Conservation (phyloP, 371 early-diverging fungal species). For the Rhizopus microsporus region DNA sequence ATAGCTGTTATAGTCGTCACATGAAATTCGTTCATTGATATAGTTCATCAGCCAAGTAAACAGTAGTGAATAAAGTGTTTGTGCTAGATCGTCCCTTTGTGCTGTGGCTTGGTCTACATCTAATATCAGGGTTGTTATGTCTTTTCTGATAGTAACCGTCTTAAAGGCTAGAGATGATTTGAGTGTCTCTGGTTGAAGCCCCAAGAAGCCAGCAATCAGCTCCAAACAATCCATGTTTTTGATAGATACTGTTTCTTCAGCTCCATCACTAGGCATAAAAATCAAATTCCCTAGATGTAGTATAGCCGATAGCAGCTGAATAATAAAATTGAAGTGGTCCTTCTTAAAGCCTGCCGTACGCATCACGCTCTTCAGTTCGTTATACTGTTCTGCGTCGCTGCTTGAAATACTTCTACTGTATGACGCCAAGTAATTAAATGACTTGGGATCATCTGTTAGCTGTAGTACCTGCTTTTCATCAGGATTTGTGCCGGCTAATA, state of each 20-base stretch:
- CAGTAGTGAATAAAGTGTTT: constrained; percentile 22
- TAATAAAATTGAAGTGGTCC: constrained; percentile 71
- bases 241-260: constrained; percentile 50
- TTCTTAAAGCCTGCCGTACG: constrained; percentile 79
- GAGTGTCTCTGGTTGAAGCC: constrained; percentile 64
- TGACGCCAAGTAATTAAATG: constrained; percentile 19
- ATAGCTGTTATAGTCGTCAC: constrained; percentile 62
- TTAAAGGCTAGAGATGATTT: constrained; percentile 38
- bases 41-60: constrained; percentile 30
- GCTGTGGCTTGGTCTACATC: constrained; percentile 49
- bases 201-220: constrained; percentile 72
- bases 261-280: constrained; percentile 51
- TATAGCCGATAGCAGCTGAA: constrained; percentile 67
- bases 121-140: constrained; percentile 53
- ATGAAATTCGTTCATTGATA: constrained; percentile 31
- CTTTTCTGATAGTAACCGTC: constrained; percentile 33
- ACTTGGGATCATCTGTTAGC: constrained; percentile 10
- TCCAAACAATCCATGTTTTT: constrained; percentile 61
- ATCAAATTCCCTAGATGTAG: constrained; percentile 73
- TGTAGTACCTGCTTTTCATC: constrained; percentile 35
- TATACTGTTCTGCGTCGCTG: constrained; percentile 49
- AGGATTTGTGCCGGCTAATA: constrained; percentile 50
- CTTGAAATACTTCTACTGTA: constrained; percentile 26
- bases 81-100: constrained; percentile 28
- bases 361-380: constrained; percentile 74